These are phyloP conservation scores for Cairneyella variabilis DNA, from an alignment of 495 filamentous ascomycete species.

Conservation along the genomic window DNA sequence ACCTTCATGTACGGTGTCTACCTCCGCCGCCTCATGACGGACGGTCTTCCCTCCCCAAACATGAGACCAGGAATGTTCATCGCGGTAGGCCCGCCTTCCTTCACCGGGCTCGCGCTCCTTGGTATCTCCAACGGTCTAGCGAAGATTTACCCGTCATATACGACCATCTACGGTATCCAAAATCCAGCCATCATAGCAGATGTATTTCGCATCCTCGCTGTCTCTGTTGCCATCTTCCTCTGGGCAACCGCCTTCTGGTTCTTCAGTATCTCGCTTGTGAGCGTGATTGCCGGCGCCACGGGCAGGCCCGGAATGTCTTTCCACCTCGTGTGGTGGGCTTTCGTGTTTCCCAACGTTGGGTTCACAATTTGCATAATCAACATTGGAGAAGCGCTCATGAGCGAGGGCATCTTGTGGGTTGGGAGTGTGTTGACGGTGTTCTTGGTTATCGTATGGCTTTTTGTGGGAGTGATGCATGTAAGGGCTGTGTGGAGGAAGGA, in stretches of 20 bases:
- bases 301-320: slow-evolving; percentile 50
- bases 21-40: slow-evolving; percentile 28
- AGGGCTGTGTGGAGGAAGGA: slow-evolving; percentile 51
- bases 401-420: slow-evolving; percentile 40
- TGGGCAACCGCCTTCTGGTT: slow-evolving; percentile 75
- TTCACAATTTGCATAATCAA: slow-evolving; percentile 45
- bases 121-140: slow-evolving; percentile 47
- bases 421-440: slow-evolving; percentile 49
- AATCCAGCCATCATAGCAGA: slow-evolving; percentile 25
- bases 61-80: slow-evolving; percentile 58
- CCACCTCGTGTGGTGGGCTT: slow-evolving; percentile 51
- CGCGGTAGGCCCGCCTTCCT: slow-evolving; percentile 63
- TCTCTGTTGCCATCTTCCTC: slow-evolving; percentile 55
- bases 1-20: slow-evolving; percentile 44
- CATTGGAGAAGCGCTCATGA: slow-evolving; percentile 40
- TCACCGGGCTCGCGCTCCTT: slow-evolving; percentile 65
- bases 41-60: slow-evolving; percentile 23
- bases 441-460: slow-evolving; percentile 53
- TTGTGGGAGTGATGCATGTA: slow-evolving; percentile 50
- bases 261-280: slow-evolving; percentile 46
- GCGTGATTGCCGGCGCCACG: slow-evolving; percentile 47
- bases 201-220: slow-evolving; percentile 46
- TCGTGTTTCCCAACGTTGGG: slow-evolving; percentile 59
- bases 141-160: slow-evolving; percentile 32
- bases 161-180: slow-evolving; percentile 18